Percentiles rank a stretch among this genome's conserved stretches.
Evolutionary conservation across 495 filamentous ascomycete genomes (phyloP).

Genomic region (Daldinia concentrica): DNA sequence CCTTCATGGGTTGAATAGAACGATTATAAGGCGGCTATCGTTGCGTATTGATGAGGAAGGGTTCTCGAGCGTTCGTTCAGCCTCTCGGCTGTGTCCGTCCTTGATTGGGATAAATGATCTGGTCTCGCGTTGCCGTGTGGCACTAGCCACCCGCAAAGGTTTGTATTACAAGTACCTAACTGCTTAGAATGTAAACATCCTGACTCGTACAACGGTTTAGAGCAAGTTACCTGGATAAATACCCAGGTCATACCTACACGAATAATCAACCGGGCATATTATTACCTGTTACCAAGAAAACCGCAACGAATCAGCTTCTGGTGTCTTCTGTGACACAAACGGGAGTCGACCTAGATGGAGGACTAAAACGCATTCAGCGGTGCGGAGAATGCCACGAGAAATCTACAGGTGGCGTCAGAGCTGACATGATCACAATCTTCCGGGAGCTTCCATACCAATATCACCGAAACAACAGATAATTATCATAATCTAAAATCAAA

Average conservation of each 20-base stretch:
- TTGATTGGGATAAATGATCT: neutral
- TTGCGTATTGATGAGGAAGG: neutral
- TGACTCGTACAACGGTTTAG: conserved; percentile 3
- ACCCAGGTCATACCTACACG: neutral
- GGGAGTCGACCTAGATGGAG: conserved; percentile 5
- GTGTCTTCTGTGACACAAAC: neutral
- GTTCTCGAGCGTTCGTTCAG: neutral
- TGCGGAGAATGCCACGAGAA: conserved; percentile 8
- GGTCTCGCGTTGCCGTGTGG: neutral
- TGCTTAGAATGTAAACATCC: conserved; percentile 21
- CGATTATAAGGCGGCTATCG: neutral
- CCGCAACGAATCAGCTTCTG: neutral
- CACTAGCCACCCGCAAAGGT: neutral
- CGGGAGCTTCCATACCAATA: conserved; percentile 34
- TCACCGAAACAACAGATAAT: conserved; percentile 28
- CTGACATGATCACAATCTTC: conserved; percentile 33
- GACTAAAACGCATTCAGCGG: conserved; percentile 4
- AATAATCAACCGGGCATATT: neutral
- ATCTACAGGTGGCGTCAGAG: conserved; percentile 40
- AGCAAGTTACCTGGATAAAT: conserved; percentile 13
- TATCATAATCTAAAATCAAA: conserved; percentile 33
- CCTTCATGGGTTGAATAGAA: neutral
- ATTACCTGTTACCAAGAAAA: conserved; percentile 9
- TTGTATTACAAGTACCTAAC: neutral
- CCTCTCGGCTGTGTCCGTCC: neutral